Base-by-base conservation (phyloP, 73 alveolate species). In the Paramecium sonneborni region DNA sequence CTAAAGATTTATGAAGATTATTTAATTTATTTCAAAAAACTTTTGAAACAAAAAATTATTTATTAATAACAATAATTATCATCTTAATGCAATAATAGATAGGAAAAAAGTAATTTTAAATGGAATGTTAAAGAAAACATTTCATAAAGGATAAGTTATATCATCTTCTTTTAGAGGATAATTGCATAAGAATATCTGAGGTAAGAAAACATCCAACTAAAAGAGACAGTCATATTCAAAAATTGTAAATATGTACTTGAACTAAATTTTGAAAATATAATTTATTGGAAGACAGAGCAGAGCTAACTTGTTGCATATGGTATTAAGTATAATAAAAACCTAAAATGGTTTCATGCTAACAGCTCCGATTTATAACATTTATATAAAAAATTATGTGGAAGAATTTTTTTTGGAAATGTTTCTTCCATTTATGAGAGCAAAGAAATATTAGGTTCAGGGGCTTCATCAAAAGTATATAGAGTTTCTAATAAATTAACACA, bases 291-390 rank as follows among this genome's bases (percentile, higher is more conserved):
- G 43, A 4, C 6, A 4, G 8, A 35, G 6, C 6, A 4, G 2
- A 35, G 43, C 43, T 35, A 35, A 6, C 43, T 35, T 35, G 2
- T 35, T 35, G 43, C 43, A 35, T 79, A 41, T 34, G 90, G 90
- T 2, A 30, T 79, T 12, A 79, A 43, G 8, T 79, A 79, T 34
- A 79, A 79, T 18, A 39, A 46, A 20, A 55, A 23, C 15, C 37
- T 79, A 1, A 79, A 79, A 79, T 79, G 90, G 90, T 79, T 79
- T 79, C 74, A 79, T 34, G 74, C 76, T 5, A 28, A 38, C 2
- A 21, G 11, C 18, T 7, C n/a, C 41, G 43, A 79, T 20, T 48
- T 79, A 26, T 46, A 30, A 44, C 12, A n/a, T 14, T 41, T 72
- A 14, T 72, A 79, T 14, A 7, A 37, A 38, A 6, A 39, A 43